Base-by-base conservation (phyloP, 2,329 filamentous ascomycete genomes). In the Meredithiella fracta region DNA sequence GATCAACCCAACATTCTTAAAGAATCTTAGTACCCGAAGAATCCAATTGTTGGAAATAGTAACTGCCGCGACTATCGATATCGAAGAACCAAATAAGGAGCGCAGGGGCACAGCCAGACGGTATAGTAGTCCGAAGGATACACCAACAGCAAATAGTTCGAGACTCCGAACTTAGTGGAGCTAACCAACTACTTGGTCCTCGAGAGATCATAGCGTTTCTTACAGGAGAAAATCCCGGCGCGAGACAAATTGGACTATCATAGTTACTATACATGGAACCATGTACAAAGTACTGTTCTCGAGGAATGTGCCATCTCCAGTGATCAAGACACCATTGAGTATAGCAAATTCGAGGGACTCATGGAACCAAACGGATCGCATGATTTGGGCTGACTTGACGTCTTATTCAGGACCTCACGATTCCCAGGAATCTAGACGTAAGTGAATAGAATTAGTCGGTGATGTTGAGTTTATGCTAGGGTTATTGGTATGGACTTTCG, bases 61-160 rank as follows among this genome's bases (percentile, higher is more conserved):
- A 34, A 4, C 80, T 80, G 38, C 82, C 81, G n/a, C 76, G 72
- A 55, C 73, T 78, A 62, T 87, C 84, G 61, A 88, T 78, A 62
- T 87, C 84, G 61, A 88, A 86, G 67, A 86, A 86, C 81, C 82
- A 88, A 1, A 88, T 69, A 0, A 87, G 62, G 31, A 74, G 60
- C 50, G 68, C 67, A 0, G 72, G 71, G 1, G 56, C n/a, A n/a
- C n/a, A 59, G 60, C 72, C 73, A 5, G 64, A 60, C 2, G 63
- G 57, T 44, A n/a, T 22, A 8, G 20, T n/a, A 44, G 40, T n/a
- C 4, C 8, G 15, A 22, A 8, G 66, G 62, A 37, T 72, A 73
- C 0, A 76, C 70, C 0, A 71, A 69, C 0, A 76, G 63, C 57
- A 72, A 70, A 62, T 74, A 75, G 52, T 76, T 76, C 6, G 73